Base-by-base conservation (phyloP, 1,139 yeast species). In the Saccharomyces hybrid region DNA sequence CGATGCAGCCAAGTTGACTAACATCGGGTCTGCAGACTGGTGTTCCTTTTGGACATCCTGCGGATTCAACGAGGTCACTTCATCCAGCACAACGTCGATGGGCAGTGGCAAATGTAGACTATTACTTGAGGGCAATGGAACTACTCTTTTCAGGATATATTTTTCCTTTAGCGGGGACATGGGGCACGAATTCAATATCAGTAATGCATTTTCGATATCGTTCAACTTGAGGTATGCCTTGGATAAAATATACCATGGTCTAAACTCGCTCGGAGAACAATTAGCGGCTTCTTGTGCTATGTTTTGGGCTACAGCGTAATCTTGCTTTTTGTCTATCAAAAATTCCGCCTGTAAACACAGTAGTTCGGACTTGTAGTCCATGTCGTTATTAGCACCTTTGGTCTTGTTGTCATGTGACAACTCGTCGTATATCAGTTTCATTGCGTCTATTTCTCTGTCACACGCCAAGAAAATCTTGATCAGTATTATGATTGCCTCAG, bases 151-250 rank as follows among this genome's bases (percentile, higher is more conserved):
- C 57, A 73, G 63, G 72, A 76, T 89, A 81, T 72, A 95, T 76
- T 82, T 81, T 59, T 88, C 95, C 64, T 83, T 84, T 63, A 83
- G 83, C 0, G 95, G 82, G 62, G 91, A 86, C 96, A 93, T 89
- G 19, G 99, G 99, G 64, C 97, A 88, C 2, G 97, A 87, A 68
- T 95, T 93, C 62, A 93, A 77, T 0, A 96, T 84, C 56, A 91
- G 73, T 56, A 93, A 77, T 0, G 98, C 96, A 66, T 86, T 84
- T 65, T 87, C 93, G 66, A 83, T 86, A 69, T 91, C 95, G 53
- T 84, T 88, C 59, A 80, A 73, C 57, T 82, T 80, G 49, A 93
- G 83, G 68, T 91, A 89, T 1, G 86, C 84, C 62, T 80, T 78
- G 3, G 91, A 90, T 56, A 95, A 74, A 55, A 80, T 75, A 12